A percentile compares a stretch with the other conserved stretches of the same genome.
phyloP scores from a whole-genome alignment of 2,329 filamentous ascomycete species.

The Exophiala mesophila region DNA sequence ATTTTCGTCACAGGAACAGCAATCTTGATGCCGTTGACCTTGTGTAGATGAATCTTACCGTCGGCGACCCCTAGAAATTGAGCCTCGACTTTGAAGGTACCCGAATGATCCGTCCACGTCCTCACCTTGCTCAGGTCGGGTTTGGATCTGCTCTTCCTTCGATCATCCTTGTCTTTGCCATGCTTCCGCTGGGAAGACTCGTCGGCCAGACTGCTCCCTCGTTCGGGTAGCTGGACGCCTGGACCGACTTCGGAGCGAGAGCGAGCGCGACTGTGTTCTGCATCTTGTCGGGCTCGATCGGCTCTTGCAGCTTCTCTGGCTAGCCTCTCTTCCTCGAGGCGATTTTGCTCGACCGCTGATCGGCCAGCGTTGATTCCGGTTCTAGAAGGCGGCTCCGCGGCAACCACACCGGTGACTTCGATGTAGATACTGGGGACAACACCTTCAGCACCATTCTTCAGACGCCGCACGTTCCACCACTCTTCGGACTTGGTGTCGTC shows the following conservation, averaged over 20 bases:
- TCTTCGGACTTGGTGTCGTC: slow-evolving; percentile 92
- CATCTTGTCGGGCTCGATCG: slow-evolving; percentile 51
- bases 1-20: slow-evolving; percentile 93
- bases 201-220: slow-evolving; percentile 71
- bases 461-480: slow-evolving; percentile 91
- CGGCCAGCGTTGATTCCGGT: slow-evolving; percentile 55
- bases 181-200: slow-evolving; percentile 63
- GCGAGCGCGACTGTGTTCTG: slow-evolving; percentile 33
- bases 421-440: slow-evolving; percentile 97
- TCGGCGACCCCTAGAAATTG: slow-evolving; percentile 93
- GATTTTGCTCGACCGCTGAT: slow-evolving; percentile 71
- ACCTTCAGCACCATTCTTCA: slow-evolving; percentile 90
- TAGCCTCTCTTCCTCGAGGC: slow-evolving; percentile 74
- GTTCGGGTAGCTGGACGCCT: slow-evolving; percentile 68
- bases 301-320: slow-evolving; percentile 72
- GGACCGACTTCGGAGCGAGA: slow-evolving; percentile 63
- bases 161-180: slow-evolving; percentile 54
- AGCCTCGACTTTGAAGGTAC: slow-evolving; percentile 94
- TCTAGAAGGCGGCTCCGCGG: slow-evolving; percentile 47
- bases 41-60: slow-evolving; percentile 95
- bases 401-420: slow-evolving; percentile 69
- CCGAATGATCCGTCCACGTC: slow-evolving; percentile 91
- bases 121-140: slow-evolving; percentile 78
- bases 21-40: slow-evolving; percentile 97
- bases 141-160: slow-evolving; percentile 59